Evolutionary conservation across 169 alveolate genomes (phyloP).

Genomic region (Blepharisma undulans): DNA sequence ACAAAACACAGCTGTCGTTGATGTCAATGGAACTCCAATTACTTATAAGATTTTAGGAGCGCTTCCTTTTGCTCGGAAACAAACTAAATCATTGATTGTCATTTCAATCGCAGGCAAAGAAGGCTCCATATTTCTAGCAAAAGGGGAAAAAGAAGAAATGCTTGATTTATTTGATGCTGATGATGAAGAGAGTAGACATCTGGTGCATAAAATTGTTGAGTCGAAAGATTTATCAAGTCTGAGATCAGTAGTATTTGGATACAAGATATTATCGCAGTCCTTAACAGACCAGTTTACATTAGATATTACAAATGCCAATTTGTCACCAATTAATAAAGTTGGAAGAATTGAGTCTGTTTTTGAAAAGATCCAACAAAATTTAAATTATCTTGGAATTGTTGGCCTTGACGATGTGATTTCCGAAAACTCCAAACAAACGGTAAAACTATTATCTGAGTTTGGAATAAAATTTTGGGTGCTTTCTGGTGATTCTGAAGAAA

Average conservation of each 20-base stretch:
- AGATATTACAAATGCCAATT: neutral
- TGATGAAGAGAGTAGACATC: neutral
- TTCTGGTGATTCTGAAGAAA: constrained; percentile 30
- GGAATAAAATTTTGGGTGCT: constrained; percentile 32
- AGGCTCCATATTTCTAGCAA: neutral
- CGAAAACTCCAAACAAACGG: neutral
- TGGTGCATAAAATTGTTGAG: neutral
- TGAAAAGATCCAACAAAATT: neutral
- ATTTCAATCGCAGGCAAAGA: neutral
- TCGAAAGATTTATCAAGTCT: neutral
- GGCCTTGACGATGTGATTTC: neutral
- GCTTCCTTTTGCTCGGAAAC: neutral
- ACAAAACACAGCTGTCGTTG: neutral
- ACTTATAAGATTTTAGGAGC: neutral
- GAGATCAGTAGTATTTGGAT: neutral
- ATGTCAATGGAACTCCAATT: neutral
- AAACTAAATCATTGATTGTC: neutral
- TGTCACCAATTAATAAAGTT: neutral
- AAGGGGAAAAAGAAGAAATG: constrained; percentile 21
- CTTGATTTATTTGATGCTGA: neutral
- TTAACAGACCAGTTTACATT: neutral
- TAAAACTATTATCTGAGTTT: neutral
- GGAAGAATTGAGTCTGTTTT: constrained; percentile 6
- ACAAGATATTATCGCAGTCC: neutral
- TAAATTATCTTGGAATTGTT: constrained; percentile 1